phyloP scores from a whole-genome alignment of 805 yeast genomes.

The Kluyveromyces lactis region DNA sequence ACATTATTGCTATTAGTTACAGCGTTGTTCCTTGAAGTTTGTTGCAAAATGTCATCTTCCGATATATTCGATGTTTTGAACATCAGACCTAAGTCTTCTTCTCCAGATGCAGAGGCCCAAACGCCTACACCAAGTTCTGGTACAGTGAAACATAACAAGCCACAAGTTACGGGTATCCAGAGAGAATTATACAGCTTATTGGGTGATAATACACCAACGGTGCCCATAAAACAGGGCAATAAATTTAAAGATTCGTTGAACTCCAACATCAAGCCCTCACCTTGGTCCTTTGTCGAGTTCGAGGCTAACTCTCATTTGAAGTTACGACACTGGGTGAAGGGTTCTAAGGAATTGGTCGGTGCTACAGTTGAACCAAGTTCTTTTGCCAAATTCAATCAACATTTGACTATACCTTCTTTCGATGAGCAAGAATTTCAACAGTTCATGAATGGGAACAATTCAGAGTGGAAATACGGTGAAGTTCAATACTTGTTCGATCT shows the following conservation, averaged over 20 bases:
- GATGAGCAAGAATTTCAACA: conserved; percentile 50
- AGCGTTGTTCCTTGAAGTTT: too few species aligned
- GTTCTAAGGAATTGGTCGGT: conserved; percentile 39
- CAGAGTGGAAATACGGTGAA: conserved; percentile 65
- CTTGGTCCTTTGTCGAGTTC: conserved; percentile 73
- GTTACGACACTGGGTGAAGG: conserved; percentile 83
- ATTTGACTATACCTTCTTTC: conserved; percentile 61
- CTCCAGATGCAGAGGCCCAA: conserved; percentile 11
- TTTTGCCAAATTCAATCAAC: conserved; percentile 68
- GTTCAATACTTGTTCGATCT: conserved; percentile 70
- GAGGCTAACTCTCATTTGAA: conserved; percentile 46
- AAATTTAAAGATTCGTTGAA: conserved; percentile 59
- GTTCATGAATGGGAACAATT: conserved; percentile 35
- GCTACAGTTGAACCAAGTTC: conserved; percentile 36
- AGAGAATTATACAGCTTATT: conserved; percentile 81
- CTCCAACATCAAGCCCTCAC: conserved; percentile 55
- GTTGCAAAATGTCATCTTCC: conserved; percentile 40
- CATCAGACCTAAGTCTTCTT: conserved; percentile 36
- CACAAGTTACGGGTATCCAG: conserved; percentile 60
- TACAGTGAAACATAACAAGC: conserved; percentile 13
- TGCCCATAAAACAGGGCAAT: conserved; percentile 41
- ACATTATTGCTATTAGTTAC: too few species aligned
- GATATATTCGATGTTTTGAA: conserved; percentile 75
- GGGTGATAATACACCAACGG: conserved; percentile 90
- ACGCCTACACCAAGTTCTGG: conserved; percentile 7